Evolutionary conservation across 1,139 yeast genomes (phyloP), one percentile per base, ranked within the genome.

Genomic region (Kurtzmaniella quercitrusa): DNA sequence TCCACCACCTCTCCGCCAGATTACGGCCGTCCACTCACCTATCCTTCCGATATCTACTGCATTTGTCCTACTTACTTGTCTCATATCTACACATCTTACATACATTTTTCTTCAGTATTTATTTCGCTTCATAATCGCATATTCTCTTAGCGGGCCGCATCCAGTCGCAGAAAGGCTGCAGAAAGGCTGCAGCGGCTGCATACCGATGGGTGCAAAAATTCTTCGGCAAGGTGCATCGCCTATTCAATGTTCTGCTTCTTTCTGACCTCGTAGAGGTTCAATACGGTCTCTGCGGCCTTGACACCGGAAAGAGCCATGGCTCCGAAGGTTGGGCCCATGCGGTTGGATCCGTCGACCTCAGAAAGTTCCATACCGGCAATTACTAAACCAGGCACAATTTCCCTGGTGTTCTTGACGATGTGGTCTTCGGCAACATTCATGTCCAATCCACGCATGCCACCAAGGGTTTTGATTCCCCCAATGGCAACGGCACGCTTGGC

Each of bases 291-390:
- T 21, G 89, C 90, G 40, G 90, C 90, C 65, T 82, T 82, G 52
- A 82, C 83, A 52, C 90, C 90, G 29, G 86, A 79, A 47, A 82
- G 75, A 36, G 81, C 85, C 91, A 85, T 85, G 41, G 90, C 91
- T 46, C 90, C 91, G 52, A 85, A 85, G 29, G 91, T 85, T 42
- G 93, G 91, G 15, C 93, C 91, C 91, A 85, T 85, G 65, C 93
- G 78, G 73, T 83, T 82, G 51, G 81, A 76, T 36, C 90, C 90
- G 54, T 82, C 88, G 45, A 84, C 78, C 59, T 85, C 91, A 31
- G 89, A 82, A 52, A 83, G 73, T 63, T 85, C 93, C 93, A 85
- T 85, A 52, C 93, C 91, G 11, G 86, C 87, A 53, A 84, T 81
- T 52, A 85, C 82, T 54, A 85, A 75, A 37, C 88, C 87, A 21